A percentile compares a stretch with the other conserved stretches of the same genome.
phyloP scores from a whole-genome alignment of 2,329 filamentous ascomycete species.

The Ceratocystis colombiana region DNA sequence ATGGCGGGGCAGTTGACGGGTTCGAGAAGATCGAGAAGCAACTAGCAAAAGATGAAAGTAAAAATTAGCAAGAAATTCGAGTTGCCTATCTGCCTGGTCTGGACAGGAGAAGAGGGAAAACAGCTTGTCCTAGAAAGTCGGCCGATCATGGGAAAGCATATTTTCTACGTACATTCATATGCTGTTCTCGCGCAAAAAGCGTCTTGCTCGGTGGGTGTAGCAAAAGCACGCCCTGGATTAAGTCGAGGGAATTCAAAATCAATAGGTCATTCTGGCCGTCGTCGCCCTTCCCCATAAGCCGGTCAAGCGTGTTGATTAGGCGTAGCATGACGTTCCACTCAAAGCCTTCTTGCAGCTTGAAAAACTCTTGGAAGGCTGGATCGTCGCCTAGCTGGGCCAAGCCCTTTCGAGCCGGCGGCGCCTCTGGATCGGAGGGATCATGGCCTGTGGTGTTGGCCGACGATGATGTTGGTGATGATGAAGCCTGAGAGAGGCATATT shows the following conservation, averaged over 20 bases:
- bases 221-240: constrained; percentile 79
- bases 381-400: constrained; percentile 65
- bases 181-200: constrained; percentile 77
- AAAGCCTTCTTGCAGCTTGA: constrained; percentile 91
- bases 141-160: no score
- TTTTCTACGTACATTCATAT: constrained; percentile 66
- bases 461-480: constrained; percentile 16
- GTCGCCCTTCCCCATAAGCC: constrained; percentile 70
- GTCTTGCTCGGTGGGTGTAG: constrained; percentile 82
- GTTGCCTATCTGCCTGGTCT: no score
- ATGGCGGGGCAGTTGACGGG: constrained; percentile 84
- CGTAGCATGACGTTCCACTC: constrained; percentile 93
- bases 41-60: constrained; percentile 36
- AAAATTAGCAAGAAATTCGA: constrained; percentile 6
- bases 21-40: constrained; percentile 89
- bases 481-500: constrained; percentile 64
- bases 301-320: constrained; percentile 74
- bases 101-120: no score
- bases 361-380: constrained; percentile 89
- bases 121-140: no score
- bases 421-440: constrained; percentile 28
- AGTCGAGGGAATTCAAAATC: constrained; percentile 76
- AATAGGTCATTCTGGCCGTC: constrained; percentile 78
- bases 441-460: constrained; percentile 7
- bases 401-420: constrained; percentile 44